phyloP scores from a whole-genome alignment of 257 asterid genomes.

The Lycium ferocissimum region DNA sequence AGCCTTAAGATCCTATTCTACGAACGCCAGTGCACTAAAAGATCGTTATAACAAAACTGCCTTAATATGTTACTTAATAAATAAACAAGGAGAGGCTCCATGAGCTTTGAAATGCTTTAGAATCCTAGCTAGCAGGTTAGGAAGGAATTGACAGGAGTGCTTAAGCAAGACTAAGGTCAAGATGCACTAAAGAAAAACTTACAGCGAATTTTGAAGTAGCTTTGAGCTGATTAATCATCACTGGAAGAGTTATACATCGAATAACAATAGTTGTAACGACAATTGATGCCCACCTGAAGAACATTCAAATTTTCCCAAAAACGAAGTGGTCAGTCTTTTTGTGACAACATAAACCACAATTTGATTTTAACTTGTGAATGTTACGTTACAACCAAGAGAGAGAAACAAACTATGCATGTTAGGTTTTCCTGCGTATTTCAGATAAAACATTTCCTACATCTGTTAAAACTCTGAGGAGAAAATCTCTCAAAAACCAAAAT shows the following conservation, averaged over 20 bases:
- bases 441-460: background rate
- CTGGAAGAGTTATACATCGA: slow-evolving; percentile 65
- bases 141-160: slow-evolving; percentile 2
- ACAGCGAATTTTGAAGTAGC: slow-evolving; percentile 75
- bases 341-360: background rate
- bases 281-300: slow-evolving; percentile 91
- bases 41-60: background rate
- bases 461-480: background rate
- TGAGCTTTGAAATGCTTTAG: background rate
- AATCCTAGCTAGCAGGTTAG: background rate
- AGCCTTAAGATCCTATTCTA: background rate
- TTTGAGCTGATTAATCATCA: slow-evolving; percentile 76
- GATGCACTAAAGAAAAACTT: slow-evolving; percentile 41
- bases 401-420: slow-evolving; percentile 12
- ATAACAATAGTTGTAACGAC: slow-evolving; percentile 66
- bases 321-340: slow-evolving; percentile 12
- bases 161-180: background rate
- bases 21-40: background rate
- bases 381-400: background rate
- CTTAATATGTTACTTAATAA: background rate
- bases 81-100: background rate
- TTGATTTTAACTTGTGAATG: slow-evolving; percentile 11
- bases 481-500: background rate
- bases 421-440: background rate
- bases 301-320: background rate